Base-by-base conservation (phyloP, 192 early-diverging fungal genomes). In the Gigaspora rosea region DNA sequence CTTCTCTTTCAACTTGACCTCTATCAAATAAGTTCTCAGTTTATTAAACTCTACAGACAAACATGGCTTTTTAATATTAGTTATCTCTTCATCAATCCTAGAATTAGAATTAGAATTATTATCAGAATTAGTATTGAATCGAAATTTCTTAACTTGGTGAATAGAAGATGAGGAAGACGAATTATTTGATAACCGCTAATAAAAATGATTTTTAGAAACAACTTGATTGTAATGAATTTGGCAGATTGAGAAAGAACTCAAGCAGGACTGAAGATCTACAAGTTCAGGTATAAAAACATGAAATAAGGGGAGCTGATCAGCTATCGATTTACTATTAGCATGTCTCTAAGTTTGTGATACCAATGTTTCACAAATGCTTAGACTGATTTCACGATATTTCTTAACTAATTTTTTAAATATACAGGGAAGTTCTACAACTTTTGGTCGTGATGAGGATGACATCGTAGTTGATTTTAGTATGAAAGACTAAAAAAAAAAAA, bases 201-300 rank as follows among this genome's bases (percentile, higher is more conserved):
- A 63, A 63, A 63, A 63, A 5, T 63, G 9, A 27, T 63, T 63
- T 33, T 22, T 54, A 9, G 51, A 10, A 22, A 63, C 9, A 10
- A 63, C 2, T 63, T 66, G 12, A 66, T 66, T 66, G 22, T 66
- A 66, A 48, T 66, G 64, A 3, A 5, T 66, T 48, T 66, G 32
- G 41, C 46, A 66, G 35, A 66, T 35, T 3, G 64, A 66, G 41
- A 46, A 66, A 41, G n/a, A 46, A 10, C n/a, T 46, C 35, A 66
- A 66, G 41, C 4, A 47, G 1, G 36, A 41, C 1, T 66, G 36
- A 66, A 35, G 36, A 41, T 41, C 10, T 8, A 22, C 36, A 3
- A 66, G 36, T 66, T 66, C 64, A 66, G 64, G 12, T 3, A 66
- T 12, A 66, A 10, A 66, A 6, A 11, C 35, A 63, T 66, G 4